Base-by-base conservation (phyloP, 495 filamentous ascomycete species). In the Oleoguttula mirabilis region DNA sequence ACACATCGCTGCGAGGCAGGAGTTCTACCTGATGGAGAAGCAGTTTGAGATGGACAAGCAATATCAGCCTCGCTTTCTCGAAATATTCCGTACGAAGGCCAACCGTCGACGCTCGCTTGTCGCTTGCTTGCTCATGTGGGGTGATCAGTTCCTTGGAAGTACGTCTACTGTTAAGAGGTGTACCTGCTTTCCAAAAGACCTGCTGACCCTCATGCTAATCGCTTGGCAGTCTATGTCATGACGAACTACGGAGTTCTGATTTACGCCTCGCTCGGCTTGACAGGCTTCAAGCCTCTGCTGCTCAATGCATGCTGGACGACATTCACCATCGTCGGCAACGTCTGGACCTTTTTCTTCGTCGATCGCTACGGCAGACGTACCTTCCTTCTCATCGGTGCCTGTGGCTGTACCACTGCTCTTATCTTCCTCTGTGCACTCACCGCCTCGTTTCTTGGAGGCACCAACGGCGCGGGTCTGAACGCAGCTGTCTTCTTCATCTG, bases 401-500 rank as follows among this genome's bases (percentile, higher is more conserved):
- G 6, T 23, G 53, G 53, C 1, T 38, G 41, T 14, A n/a, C 47
- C 10, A 35, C 54, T 19, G 15, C 31, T 10, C 32, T 50, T 8
- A 45, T 53, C 22, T 44, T 40, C 16, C 50, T 54, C 21, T 34
- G 32, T 10, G 43, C 38, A 20, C 32, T 56, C 23, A 50, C 53
- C 27, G 53, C 53, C 14, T 10, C 31, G 12, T 56, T 37, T 33
- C 32, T 39, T 1, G 50, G 42, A 10, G 43, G 19, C 6, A 33
- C 17, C 16, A 56, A 56, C 41, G 36, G 20, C n/a, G 41, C 50
- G 8, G 53, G 53, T 3, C 41, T 47, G n/a, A 41, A 48, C 3
- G 53, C 53, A 10, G 50, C 50, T 20, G 42, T 56, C n/a, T 56
- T 56, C 27, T 44, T 44, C 40, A 46, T 56, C 25, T 56, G 46